These are phyloP conservation scores for Ogataea wickerhamii DNA, from an alignment of 805 yeast species.

Conservation along the genomic window DNA sequence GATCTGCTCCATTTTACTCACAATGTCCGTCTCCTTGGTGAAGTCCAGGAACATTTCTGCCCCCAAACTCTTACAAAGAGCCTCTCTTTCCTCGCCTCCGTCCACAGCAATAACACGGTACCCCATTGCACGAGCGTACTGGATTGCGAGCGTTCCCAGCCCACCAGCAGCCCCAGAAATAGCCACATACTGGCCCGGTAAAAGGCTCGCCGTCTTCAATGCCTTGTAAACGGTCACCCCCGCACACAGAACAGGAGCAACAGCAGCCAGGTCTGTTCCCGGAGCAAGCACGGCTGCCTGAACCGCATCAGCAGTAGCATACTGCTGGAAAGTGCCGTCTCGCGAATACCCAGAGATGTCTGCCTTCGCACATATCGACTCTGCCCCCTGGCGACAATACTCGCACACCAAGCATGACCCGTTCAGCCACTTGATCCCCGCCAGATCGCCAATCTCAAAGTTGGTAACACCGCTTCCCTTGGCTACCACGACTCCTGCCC, in stretches of 20 bases:
- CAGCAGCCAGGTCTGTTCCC: slow-evolving; percentile 67
- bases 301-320: slow-evolving; percentile 82
- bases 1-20: slow-evolving; percentile 36
- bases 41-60: slow-evolving; percentile 63
- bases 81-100: slow-evolving; percentile 67
- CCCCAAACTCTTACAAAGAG: slow-evolving; percentile 51
- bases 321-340: slow-evolving; percentile 89
- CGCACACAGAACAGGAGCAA: slow-evolving; percentile 83
- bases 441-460: slow-evolving; percentile 69
- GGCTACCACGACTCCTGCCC: slow-evolving; percentile 76
- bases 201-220: slow-evolving; percentile 67
- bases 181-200: slow-evolving; percentile 74
- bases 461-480: slow-evolving; percentile 60
- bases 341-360: slow-evolving; percentile 82
- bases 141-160: slow-evolving; percentile 71
- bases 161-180: slow-evolving; percentile 84
- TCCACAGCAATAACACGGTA: slow-evolving; percentile 67
- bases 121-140: slow-evolving; percentile 76
- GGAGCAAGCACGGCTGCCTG: slow-evolving; percentile 79
- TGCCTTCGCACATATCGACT: slow-evolving; percentile 66
- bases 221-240: slow-evolving; percentile 92
- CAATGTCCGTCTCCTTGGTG: slow-evolving; percentile 40
- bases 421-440: slow-evolving; percentile 78
- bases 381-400: slow-evolving; percentile 54
- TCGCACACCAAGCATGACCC: slow-evolving; percentile 70